Conservation (phyloP, 805 yeast species). For the Wickerhamiella vanderwaltii region DNA sequence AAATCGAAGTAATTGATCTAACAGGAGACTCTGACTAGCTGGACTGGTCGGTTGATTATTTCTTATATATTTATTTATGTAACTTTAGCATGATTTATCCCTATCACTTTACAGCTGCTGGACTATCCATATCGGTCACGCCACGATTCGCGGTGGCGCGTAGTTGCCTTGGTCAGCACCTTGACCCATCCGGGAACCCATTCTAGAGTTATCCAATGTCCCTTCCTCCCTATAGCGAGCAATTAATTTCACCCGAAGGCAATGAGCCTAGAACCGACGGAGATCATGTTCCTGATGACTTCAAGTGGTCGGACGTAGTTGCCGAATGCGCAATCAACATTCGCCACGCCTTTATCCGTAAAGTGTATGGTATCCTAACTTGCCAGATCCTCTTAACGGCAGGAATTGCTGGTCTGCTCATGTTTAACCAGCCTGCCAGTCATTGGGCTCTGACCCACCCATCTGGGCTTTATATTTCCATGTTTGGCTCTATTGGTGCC, state of each 20-base stretch:
- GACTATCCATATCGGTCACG: no score
- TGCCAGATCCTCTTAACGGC: slow-evolving; percentile 55
- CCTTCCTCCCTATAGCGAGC: slow-evolving; percentile 11
- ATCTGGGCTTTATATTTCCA: slow-evolving; percentile 47
- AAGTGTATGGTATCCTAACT: slow-evolving; percentile 62
- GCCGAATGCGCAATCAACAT: slow-evolving; percentile 65
- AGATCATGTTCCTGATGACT: slow-evolving; percentile 42
- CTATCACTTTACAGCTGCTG: no score
- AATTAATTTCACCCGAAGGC: slow-evolving; percentile 4
- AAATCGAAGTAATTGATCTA: no score
- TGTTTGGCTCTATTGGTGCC: slow-evolving; percentile 49
- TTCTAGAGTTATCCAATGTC: neutral
- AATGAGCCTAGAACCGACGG: slow-evolving; percentile 10
- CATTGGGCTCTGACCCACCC: slow-evolving; percentile 45
- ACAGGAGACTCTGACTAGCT: no score
- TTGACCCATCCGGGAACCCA: neutral
- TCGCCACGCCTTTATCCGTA: slow-evolving; percentile 63
- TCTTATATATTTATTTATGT: no score
- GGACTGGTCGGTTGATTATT: no score
- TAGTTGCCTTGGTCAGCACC: no score
- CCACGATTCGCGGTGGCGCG: no score
- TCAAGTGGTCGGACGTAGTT: slow-evolving; percentile 68
- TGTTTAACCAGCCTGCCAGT: slow-evolving; percentile 34
- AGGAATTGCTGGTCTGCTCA: slow-evolving; percentile 41
- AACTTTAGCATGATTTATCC: no score